Percentiles rank a stretch among this genome's conserved stretches.
Evolutionary conservation across 176 grass and related monocot genomes (phyloP).

Genomic region (Aegilops bicornis): DNA sequence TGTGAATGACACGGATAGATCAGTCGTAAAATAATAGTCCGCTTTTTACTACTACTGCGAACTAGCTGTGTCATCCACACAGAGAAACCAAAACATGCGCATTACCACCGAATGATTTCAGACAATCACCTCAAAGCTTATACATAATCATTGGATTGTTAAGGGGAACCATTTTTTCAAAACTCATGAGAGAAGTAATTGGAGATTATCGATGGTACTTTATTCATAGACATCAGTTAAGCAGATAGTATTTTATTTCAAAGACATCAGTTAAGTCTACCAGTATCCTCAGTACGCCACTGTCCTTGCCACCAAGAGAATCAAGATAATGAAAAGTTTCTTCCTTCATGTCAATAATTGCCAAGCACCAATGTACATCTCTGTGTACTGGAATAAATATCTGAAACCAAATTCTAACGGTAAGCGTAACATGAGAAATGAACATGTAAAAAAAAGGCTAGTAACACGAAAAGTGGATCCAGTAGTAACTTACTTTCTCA

Average conservation of each 20-base stretch:
- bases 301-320: conserved; percentile 60
- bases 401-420: conserved; percentile 51
- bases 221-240: not conserved
- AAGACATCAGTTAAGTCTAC: conserved; percentile 41
- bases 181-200: not conserved
- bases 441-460: not conserved
- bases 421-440: conserved; percentile 38
- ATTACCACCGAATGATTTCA: not conserved
- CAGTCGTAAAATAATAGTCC: not conserved
- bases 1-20: not conserved
- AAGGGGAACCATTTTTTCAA: not conserved
- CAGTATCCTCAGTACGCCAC: conserved; percentile 49
- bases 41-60: not conserved
- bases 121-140: not conserved
- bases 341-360: conserved; percentile 75
- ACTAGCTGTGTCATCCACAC: not conserved
- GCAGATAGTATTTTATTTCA: not conserved
- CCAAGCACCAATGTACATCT: conserved; percentile 79
- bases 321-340: conserved; percentile 81
- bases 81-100: not conserved
- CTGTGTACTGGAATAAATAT: conserved; percentile 91
- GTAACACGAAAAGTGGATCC: conserved; percentile 4
- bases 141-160: not conserved
- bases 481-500: conserved; percentile 56
- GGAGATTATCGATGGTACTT: not conserved